Conservation (phyloP, 1,139 yeast species). For the Pichia sp. region DNA sequence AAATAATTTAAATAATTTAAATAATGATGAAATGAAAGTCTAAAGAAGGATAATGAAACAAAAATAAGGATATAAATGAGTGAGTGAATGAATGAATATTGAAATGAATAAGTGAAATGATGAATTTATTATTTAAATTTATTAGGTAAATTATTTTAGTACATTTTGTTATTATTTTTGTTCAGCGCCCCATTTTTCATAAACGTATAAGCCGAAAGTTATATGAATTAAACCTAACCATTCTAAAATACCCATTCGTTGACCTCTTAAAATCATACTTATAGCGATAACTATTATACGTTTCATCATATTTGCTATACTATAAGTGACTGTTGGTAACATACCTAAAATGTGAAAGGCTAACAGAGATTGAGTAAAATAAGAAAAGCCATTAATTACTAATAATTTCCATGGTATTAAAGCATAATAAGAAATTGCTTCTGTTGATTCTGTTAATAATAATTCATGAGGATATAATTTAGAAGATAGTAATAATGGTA, state of each 20-base stretch:
- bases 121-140: not conserved
- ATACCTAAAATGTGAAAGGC: conserved; percentile 85
- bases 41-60: too few relatives aligned
- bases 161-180: not conserved
- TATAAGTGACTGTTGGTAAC: conserved; percentile 81
- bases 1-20: too few relatives aligned
- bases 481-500: conserved; percentile 23
- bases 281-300: conserved; percentile 77
- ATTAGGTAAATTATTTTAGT: not conserved
- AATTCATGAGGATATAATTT: conserved; percentile 16
- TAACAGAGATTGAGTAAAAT: conserved; percentile 74
- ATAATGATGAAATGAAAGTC: too few relatives aligned
- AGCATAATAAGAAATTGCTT: conserved; percentile 14
- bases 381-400: conserved; percentile 60
- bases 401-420: conserved; percentile 31
- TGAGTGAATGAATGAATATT: not conserved
- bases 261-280: conserved; percentile 74
- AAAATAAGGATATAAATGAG: not conserved
- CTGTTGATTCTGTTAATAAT: conserved; percentile 26
- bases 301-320: conserved; percentile 82
- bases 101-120: not conserved
- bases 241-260: conserved; percentile 51
- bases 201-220: conserved; percentile 38
- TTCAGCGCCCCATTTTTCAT: conserved; percentile 62
- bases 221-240: conserved; percentile 50